These are phyloP conservation scores for Fusarium penzigii DNA, from an alignment of 2,329 filamentous ascomycete genomes.

Conservation along the genomic window DNA sequence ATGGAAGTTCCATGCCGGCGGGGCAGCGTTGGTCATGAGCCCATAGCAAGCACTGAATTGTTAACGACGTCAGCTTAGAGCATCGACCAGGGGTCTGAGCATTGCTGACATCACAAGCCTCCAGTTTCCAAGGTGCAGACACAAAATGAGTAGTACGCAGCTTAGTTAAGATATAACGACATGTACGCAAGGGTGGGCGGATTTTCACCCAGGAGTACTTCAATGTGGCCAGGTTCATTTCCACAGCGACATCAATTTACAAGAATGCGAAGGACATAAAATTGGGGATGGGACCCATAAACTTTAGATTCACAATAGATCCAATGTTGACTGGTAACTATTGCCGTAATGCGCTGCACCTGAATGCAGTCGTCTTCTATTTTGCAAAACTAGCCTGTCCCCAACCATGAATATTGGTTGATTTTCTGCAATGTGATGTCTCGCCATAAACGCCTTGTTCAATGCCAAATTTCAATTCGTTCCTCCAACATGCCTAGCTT, in stretches of 20 bases:
- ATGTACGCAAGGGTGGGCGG: no score
- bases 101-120: constrained; percentile 20
- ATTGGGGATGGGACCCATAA: no score
- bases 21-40: constrained; percentile 18
- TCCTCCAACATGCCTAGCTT: not conserved
- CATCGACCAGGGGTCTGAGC: constrained; percentile 3
- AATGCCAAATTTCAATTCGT: not conserved
- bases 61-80: constrained; percentile 25
- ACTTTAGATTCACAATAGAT: no score
- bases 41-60: constrained; percentile 1
- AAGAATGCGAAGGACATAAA: no score
- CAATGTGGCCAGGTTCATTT: no score
- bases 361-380: not conserved
- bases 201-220: no score
- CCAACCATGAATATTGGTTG: not conserved
- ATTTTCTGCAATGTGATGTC: not conserved
- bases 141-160: not conserved
- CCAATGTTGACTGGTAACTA: no score
- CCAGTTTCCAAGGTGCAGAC: not conserved
- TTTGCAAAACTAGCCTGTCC: not conserved
- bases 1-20: constrained; percentile 19
- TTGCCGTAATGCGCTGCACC: no score
- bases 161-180: no score
- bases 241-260: no score
- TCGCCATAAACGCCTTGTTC: not conserved